Evolutionary conservation across 2,329 filamentous ascomycete species (phyloP), one percentile per base, ranked within the genome.

Genomic region (Calonectria pseudoturangicola): DNA sequence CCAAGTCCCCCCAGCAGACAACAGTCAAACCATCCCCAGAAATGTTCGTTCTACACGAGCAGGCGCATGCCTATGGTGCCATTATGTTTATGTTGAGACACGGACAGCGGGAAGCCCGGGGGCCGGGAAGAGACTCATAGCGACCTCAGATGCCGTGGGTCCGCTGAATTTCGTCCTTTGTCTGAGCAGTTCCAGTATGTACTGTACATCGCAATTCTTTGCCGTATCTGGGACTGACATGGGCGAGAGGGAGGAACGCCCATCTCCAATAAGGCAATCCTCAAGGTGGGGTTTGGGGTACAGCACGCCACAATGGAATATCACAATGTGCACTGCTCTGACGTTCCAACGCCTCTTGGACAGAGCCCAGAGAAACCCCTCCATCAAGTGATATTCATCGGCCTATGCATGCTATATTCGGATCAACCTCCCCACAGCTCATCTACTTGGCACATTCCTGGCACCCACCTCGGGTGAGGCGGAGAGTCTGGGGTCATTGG

Each of bases 391-490:
- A 27, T 33, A 36, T 45, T 39, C 33, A 51, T 39, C 43, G 58
- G 12, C 54, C 54, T 27, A 36, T 36, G 50, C 16, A 43, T 64
- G 65, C 70, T 72, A 68, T 68, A 71, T 72, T 68, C 70, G 58
- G 70, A 45, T 72, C 41, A 28, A 21, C 50, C 54, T 15, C 70
- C 58, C 70, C 70, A 68, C 70, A 62, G 25, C 56, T 62, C 58
- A 68, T 72, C 70, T 68, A 72, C 70, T 58, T 60, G 65, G 65
- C 33, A 28, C 65, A 65, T 72, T 68, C 58, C 70, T 58, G 25
- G 21, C 65, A 51, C 58, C 70, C 65, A 58, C 58, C 48, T 72
- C 70, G 65, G 65, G 58, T 72, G 70, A 72, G 65, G 70, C 70
- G 65, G 70, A 68, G 58, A 65, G 58, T 72, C 70, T 65, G 65